A percentile compares a stretch with the other conserved stretches of the same genome.
These are phyloP conservation scores for Penicillium nordicum DNA, from an alignment of 2,329 filamentous ascomycete genomes.

Conservation along the genomic window DNA sequence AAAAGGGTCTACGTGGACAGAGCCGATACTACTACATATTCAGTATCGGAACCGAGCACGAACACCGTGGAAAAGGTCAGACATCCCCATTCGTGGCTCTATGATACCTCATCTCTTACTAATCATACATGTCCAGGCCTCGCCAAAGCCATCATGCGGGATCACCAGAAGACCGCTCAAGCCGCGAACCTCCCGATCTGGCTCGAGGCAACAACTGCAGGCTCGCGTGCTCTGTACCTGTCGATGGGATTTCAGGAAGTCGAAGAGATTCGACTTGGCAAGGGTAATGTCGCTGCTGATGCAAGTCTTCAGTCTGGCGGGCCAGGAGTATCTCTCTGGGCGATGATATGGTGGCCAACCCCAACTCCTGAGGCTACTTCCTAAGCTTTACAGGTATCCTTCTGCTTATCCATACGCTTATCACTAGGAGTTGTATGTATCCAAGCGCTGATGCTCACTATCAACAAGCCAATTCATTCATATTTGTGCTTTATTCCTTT, in stretches of 20 bases:
- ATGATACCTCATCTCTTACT: background rate
- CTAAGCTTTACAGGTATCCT: background rate
- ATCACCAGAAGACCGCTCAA: conserved; percentile 18
- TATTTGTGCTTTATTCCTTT: background rate
- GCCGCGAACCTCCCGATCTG: conserved; percentile 22
- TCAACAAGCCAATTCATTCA: background rate
- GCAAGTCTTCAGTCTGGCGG: conserved; percentile 14
- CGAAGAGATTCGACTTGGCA: conserved; percentile 20
- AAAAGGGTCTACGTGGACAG: conserved; percentile 17
- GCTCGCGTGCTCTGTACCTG: conserved; percentile 19
- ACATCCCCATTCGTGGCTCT: background rate
- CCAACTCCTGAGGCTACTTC: background rate
- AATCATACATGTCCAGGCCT: conserved; percentile 11
- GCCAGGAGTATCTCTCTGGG: conserved; percentile 19
- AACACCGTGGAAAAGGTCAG: conserved; percentile 23
- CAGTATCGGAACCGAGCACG: conserved; percentile 22
- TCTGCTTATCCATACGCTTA: background rate
- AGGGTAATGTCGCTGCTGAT: conserved; percentile 20
- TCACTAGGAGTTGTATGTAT: background rate
- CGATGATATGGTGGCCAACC: conserved; percentile 27
- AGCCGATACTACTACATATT: conserved; percentile 24
- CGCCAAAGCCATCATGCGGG: conserved; percentile 18
- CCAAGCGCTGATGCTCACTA: background rate
- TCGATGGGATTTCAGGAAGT: conserved; percentile 23
- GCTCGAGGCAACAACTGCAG: conserved; percentile 22